Evolutionary conservation across 352 stramenopile genomes (phyloP).

Genomic region (Globisporangium spiculum): DNA sequence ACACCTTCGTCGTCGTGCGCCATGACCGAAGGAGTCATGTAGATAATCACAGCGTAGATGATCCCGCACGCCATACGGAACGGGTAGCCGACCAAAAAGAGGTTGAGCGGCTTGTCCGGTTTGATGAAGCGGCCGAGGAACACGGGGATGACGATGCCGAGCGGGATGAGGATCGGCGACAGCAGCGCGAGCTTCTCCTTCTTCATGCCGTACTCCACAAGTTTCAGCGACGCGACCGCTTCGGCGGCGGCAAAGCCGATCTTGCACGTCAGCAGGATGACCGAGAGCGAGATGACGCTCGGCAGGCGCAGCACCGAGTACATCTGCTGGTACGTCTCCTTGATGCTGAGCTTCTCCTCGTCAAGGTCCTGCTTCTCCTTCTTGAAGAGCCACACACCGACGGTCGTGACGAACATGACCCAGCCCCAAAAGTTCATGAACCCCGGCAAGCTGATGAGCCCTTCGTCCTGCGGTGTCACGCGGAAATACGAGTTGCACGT

Average conservation of each 20-base stretch:
- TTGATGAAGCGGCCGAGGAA: constrained; percentile 78
- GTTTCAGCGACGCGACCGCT: constrained; percentile 90
- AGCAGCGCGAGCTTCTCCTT: constrained; percentile 92
- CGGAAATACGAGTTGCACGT: constrained; percentile 91
- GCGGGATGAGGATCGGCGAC: constrained; percentile 81
- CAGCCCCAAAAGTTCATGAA: constrained; percentile 95
- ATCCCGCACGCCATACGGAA: constrained; percentile 81
- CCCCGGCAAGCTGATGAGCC: constrained; percentile 79
- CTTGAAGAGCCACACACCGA: constrained; percentile 92
- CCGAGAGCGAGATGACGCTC: constrained; percentile 79
- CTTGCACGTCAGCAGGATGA: constrained; percentile 91
- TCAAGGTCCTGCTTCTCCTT: constrained; percentile 63
- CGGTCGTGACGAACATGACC: constrained; percentile 91
- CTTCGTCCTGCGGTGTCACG: constrained; percentile 48
- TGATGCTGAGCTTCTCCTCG: constrained; percentile 77
- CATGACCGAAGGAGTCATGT: constrained; percentile 78
- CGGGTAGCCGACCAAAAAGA: constrained; percentile 83
- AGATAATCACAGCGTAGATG: constrained; percentile 81
- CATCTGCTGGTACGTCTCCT: constrained; percentile 91
- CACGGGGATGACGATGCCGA: constrained; percentile 87
- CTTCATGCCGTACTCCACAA: constrained; percentile 89
- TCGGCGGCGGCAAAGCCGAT: constrained; percentile 92
- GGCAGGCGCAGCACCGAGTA: constrained; percentile 81
- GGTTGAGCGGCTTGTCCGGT: constrained; percentile 59
- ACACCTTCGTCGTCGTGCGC: constrained; percentile 70